Conservation (phyloP, 2,329 filamentous ascomycete genomes). For the Aspergillus unguis region DNA sequence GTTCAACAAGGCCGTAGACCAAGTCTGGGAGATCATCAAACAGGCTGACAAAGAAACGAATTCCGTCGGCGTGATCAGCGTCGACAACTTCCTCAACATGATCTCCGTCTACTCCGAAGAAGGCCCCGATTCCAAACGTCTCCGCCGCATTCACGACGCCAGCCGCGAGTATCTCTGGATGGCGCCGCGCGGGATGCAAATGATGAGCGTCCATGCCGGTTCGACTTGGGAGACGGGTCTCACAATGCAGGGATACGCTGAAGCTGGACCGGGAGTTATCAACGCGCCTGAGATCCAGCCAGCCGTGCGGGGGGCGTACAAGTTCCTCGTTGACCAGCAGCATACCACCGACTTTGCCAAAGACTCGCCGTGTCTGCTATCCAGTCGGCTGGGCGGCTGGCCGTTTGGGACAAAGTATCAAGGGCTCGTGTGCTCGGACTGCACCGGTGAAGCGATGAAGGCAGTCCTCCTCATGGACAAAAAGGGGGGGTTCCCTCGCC, state of each 20-base stretch:
- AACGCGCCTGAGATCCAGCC: background rate
- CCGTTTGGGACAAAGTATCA: conserved; percentile 10
- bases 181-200: conserved; percentile 2
- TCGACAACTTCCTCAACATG: conserved; percentile 6
- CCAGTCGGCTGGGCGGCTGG: conserved; percentile 11
- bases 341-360: background rate
- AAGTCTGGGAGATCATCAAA: conserved; percentile 1
- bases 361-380: background rate
- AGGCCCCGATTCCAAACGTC: background rate
- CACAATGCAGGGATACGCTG: conserved; percentile 1
- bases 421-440: conserved; percentile 7
- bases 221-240: conserved; percentile 13
- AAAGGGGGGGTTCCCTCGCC: background rate
- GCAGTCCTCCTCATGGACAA: conserved; percentile 6
- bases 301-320: background rate
- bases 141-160: conserved; percentile 3
- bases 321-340: conserved; percentile 6
- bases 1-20: no score
- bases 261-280: background rate
- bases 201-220: conserved; percentile 7
- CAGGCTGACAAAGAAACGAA: background rate
- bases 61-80: background rate
- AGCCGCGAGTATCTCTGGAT: conserved; percentile 9
- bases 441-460: conserved; percentile 10
- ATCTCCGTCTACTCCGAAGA: conserved; percentile 5